phyloP scores from a whole-genome alignment of 345 rosid genomes.

The Toxicodendron radicans region DNA sequence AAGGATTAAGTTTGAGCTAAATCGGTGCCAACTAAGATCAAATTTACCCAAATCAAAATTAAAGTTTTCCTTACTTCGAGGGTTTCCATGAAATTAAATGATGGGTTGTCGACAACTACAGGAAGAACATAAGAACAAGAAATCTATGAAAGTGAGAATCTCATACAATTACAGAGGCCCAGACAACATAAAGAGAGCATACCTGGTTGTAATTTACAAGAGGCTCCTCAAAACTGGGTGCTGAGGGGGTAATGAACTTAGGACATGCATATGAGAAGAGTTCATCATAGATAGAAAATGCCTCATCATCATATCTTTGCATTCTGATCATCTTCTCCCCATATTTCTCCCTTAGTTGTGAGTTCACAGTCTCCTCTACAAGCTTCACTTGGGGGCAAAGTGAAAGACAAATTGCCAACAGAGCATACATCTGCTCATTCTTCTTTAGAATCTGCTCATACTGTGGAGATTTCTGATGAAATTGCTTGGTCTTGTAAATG shows the following conservation, averaged over 20 bases:
- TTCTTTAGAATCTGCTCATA: conserved; percentile 95
- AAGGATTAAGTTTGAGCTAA: background rate
- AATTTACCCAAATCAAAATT: background rate
- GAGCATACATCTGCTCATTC: conserved; percentile 99
- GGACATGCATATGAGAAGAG: conserved; percentile 99
- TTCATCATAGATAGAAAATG: conserved; percentile 79
- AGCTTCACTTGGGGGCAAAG: conserved; percentile 93
- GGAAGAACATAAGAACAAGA: background rate
- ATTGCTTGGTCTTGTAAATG: conserved; percentile 93
- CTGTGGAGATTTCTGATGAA: conserved; percentile 87
- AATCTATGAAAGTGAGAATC: background rate
- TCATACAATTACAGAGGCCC: background rate
- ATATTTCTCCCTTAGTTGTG: conserved; percentile 89
- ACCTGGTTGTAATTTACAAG: conserved; percentile 97
- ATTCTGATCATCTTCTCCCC: conserved; percentile 96
- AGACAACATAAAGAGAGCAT: background rate
- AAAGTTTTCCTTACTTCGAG: background rate
- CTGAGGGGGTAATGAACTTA: conserved; percentile 93
- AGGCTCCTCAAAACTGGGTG: conserved; percentile 93
- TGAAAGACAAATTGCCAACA: conserved; percentile 78
- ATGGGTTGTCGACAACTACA: background rate
- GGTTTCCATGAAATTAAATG: background rate
- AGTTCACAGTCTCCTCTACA: conserved; percentile 85
- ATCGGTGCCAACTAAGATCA: background rate
- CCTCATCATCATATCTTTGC: conserved; percentile 93